Percentiles rank a stretch among this genome's conserved stretches.
Conservation (phyloP, 2,329 filamentous ascomycete genomes). For the Colletotrichum kahawae region DNA sequence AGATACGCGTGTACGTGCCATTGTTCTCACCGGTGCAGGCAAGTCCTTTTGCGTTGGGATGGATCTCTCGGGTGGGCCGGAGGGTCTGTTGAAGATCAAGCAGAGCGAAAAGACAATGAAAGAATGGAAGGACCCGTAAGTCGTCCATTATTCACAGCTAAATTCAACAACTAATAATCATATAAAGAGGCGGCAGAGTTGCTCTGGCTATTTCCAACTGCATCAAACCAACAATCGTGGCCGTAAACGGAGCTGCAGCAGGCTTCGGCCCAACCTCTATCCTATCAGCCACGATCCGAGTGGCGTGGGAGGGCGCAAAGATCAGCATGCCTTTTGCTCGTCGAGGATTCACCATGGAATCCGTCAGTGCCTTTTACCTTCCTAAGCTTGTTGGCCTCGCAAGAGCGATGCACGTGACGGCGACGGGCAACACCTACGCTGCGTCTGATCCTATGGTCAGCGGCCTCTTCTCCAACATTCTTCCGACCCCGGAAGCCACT, state of each 20-base stretch:
- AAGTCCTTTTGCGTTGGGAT: background rate
- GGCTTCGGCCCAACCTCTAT: constrained; percentile 23
- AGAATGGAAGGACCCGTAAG: background rate
- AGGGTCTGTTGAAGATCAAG: background rate
- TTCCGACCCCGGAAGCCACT: background rate
- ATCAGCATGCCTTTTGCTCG: constrained; percentile 22
- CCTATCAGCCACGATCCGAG: constrained; percentile 14
- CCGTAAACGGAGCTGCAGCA: constrained; percentile 19
- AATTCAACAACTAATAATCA: background rate
- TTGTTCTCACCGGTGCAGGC: background rate
- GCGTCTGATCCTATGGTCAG: constrained; percentile 4
- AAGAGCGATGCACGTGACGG: constrained; percentile 17
- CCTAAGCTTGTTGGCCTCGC: constrained; percentile 17
- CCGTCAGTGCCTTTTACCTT: constrained; percentile 21
- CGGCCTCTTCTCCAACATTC: constrained; percentile 9
- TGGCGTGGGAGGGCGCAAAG: constrained; percentile 5
- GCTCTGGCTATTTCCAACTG: constrained; percentile 16
- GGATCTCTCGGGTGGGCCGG: background rate
- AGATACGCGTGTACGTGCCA: background rate
- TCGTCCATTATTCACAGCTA: background rate
- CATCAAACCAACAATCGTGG: constrained; percentile 23
- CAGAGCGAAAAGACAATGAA: background rate
- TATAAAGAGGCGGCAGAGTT: constrained; percentile 26
- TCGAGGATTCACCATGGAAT: constrained; percentile 22
- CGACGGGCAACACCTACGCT: constrained; percentile 11